Base-by-base conservation (phyloP, 2,329 filamentous ascomycete genomes). In the Allantophomopsis cytisporea region DNA sequence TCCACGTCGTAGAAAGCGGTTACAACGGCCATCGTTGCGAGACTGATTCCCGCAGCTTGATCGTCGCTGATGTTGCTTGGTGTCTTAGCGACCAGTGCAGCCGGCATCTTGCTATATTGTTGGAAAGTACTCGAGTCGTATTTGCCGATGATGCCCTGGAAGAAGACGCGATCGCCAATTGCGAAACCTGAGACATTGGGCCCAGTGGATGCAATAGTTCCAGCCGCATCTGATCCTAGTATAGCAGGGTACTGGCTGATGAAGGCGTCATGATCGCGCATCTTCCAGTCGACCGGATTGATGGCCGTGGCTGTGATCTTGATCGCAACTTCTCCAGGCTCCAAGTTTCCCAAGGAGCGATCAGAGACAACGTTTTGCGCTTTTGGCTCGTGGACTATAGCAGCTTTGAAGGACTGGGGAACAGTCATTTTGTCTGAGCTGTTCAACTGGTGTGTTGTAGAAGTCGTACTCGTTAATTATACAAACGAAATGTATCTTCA, bases 281-380 rank as follows among this genome's bases (percentile, higher is more conserved):
- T 47, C 41, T 60, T 60, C 51, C 55, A 58, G 46, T 60, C 58
- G 4, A 58, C 39, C 39, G 51, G 42, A 57, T 60, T 60, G 35
- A 59, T 54, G 7, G 57, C 56, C 1, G 55, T 52, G 1, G 52
- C 51, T n/a, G 28, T 31, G 39, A 41, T 43, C 11, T 30, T 49
- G 18, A 53, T 46, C 7, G 45, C 41, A 20, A 51, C 43, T 38
- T 51, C 45, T 11, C 41, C 44, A 3, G 47, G 40, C 43, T 41
- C 42, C 2, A 53, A 45, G 2, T 48, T 28, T 4, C 35, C 21
- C 6, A 54, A 42, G 4, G 47, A 44, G n/a, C 51, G 50, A 17
- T 47, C 43, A 4, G 38, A 23, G 30, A 50, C 36, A 5, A 39
- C 36, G 35, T 48, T 35, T 13, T 47, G 39, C 15, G 43, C 44